Conservation (phyloP, 306 rosid species). For the Malus domestica region ASM211411v1 NC_041798.1:31924001-31924500, state of each 20-base stretch:
- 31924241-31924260: not conserved
- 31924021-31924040: too few species aligned
- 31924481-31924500: conserved; percentile 1
- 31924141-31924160: too few species aligned
- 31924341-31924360: conserved; percentile 14
- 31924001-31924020: too few species aligned
- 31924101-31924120: too few species aligned
- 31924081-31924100: too few species aligned
- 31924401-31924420: not conserved
- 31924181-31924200: too few species aligned
- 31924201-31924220: too few species aligned
- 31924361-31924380: conserved; percentile 28
- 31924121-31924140: too few species aligned
- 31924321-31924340: not conserved
- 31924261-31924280: conserved; percentile 14
- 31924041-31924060: too few species aligned
- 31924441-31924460: conserved; percentile 8
- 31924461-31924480: conserved; percentile 43
- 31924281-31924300: not conserved
- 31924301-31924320: conserved; percentile 8
- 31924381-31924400: not conserved
- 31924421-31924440: not conserved
- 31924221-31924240: too few species aligned
- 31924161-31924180: too few species aligned
- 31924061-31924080: too few species aligned